These are phyloP conservation scores for Neurospora africana DNA, from an alignment of 495 filamentous ascomycete genomes.

Conservation along the genomic window DNA sequence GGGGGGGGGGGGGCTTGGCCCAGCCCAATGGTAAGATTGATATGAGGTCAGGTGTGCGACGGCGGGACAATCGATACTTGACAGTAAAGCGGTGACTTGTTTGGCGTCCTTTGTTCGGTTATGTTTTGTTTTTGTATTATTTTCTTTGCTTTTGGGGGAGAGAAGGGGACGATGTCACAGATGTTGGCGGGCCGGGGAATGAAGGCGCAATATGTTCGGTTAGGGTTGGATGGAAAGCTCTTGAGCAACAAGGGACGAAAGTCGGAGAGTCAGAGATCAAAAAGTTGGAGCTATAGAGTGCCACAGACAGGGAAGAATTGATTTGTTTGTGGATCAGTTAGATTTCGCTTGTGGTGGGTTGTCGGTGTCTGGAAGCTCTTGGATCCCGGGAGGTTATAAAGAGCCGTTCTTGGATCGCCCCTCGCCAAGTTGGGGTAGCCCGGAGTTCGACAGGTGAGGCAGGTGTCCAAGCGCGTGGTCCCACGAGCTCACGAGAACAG, in stretches of 20 bases:
- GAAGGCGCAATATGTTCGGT: background rate
- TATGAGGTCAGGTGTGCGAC: conserved; percentile 19
- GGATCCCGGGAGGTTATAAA: background rate
- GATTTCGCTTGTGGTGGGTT: background rate
- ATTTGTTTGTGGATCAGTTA: background rate
- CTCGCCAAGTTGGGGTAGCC: background rate
- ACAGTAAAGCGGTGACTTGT: background rate
- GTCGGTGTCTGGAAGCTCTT: background rate
- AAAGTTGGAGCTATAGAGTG: background rate
- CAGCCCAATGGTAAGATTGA: conserved; percentile 6
- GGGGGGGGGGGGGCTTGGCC: conserved; percentile 14
- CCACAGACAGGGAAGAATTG: background rate
- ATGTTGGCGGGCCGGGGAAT: background rate
- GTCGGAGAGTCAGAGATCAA: conserved; percentile 1
- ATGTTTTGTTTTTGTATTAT: no score
- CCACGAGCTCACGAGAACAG: background rate
- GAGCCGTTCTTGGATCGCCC: background rate
- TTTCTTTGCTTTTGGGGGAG: background rate
- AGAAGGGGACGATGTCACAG: background rate
- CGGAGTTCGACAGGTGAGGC: background rate
- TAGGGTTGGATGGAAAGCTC: background rate
- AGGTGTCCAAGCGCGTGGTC: background rate
- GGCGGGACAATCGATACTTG: background rate
- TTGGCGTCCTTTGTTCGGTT: background rate
- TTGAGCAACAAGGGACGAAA: conserved; percentile 3